These are phyloP conservation scores for Cnidoscolus chayamansa DNA, from an alignment of 441 rosid genomes.

Conservation along the genomic window DNA sequence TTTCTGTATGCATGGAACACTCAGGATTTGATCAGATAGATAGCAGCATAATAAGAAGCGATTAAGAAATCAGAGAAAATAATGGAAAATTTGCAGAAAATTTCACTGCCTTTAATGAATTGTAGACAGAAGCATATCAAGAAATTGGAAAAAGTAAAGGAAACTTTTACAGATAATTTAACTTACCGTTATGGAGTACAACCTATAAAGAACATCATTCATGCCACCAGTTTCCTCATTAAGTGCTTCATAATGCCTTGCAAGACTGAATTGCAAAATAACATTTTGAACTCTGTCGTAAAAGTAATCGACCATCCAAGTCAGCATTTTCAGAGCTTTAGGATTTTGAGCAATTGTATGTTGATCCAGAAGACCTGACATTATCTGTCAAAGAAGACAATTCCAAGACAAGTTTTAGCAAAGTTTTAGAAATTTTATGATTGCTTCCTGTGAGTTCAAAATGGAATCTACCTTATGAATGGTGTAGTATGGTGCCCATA, in stretches of 20 bases:
- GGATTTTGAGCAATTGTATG: conserved; percentile 41
- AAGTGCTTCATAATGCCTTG: conserved; percentile 47
- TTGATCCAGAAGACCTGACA: conserved; percentile 62
- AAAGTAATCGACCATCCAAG: conserved; percentile 59
- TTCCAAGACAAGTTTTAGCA: no score
- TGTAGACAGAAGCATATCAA: no score
- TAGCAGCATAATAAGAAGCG: neutral
- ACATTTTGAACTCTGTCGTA: conserved; percentile 51
- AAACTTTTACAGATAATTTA: neutral
- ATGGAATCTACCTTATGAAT: conserved; percentile 69
- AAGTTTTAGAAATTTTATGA: neutral
- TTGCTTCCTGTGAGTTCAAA: neutral
- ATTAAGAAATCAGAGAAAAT: no score
- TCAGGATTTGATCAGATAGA: conserved; percentile 16
- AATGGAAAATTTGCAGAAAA: no score
- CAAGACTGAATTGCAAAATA: conserved; percentile 33
- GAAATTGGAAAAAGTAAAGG: neutral
- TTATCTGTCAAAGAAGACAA: conserved; percentile 34
- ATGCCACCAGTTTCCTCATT: conserved; percentile 71
- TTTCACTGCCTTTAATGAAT: no score
- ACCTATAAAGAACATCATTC: conserved; percentile 54
- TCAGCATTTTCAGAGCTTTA: conserved; percentile 45
- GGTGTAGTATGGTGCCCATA: conserved; percentile 98
- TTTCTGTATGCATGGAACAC: conserved; percentile 43
- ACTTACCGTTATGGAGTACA: conserved; percentile 44